phyloP scores from a whole-genome alignment of 768 basidiomycete species.

The Dentipellis fragilis region DNA sequence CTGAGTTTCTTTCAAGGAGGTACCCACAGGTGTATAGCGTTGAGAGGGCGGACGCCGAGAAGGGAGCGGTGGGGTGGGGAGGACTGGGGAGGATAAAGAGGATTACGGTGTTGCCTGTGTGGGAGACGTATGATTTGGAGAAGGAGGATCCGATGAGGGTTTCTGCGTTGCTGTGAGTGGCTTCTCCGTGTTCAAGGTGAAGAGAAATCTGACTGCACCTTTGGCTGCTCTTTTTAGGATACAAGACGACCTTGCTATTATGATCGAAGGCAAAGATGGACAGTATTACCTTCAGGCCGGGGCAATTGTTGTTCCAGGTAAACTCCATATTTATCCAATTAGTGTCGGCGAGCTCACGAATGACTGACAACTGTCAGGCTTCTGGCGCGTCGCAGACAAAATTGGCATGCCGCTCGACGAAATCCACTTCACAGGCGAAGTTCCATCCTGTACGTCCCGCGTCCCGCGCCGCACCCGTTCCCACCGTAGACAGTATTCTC shows the following conservation, averaged over 20 bases:
- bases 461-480: too few relatives aligned
- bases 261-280: slow-evolving; percentile 47
- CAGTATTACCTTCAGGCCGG: slow-evolving; percentile 70
- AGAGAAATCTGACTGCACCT: background rate
- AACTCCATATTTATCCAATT: too few relatives aligned
- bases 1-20: slow-evolving; percentile 30
- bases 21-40: slow-evolving; percentile 2
- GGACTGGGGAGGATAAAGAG: slow-evolving; percentile 35
- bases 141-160: slow-evolving; percentile 49
- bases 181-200: background rate
- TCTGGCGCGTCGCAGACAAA: slow-evolving; percentile 72
- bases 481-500: background rate
- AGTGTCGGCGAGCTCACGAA: background rate
- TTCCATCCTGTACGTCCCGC: slow-evolving; percentile 57
- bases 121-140: slow-evolving; percentile 40
- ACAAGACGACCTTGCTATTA: slow-evolving; percentile 16
- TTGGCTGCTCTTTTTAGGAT: slow-evolving; percentile 10
- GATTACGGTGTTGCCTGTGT: slow-evolving; percentile 41
- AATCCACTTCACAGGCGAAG: slow-evolving; percentile 60
- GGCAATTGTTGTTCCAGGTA: slow-evolving; percentile 55
- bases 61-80: background rate
- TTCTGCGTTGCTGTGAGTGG: slow-evolving; percentile 48
- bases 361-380: slow-evolving; percentile 34
- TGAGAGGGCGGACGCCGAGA: background rate
- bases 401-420: slow-evolving; percentile 63